Base-by-base conservation (phyloP, 495 filamentous ascomycete species). In the Polyplosphaeria fusca region DNA sequence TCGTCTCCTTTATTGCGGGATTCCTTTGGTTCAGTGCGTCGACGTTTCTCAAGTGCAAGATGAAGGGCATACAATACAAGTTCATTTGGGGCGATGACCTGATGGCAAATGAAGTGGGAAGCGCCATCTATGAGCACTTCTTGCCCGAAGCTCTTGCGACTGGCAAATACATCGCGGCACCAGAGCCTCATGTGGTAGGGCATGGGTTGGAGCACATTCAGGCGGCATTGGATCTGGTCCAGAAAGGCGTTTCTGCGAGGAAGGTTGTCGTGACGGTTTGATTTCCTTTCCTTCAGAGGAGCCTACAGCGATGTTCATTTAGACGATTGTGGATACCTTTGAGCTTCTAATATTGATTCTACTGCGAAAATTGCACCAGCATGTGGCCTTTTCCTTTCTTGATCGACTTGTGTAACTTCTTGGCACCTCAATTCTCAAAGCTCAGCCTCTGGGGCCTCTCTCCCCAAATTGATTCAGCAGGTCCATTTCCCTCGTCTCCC, bases 51-150 rank as follows among this genome's bases (percentile, higher is more conserved):
- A 35, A 35, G 7, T 7, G 30, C 30, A 7, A 14, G 30, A 2
- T 42, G 16, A 50, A 48, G 27, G 51, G 58, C 12, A 35, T 61
- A 2, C 20, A 0, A 2, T 22, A n/a, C 3, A 61, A 61, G 42
- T 27, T 47, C 42, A 44, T 61, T 25, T 41, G 38, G 5, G 39
- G 26, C 5, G 25, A 2, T 24, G 37, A 30, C 7, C 61, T 66
- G 41, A 56, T 64, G 49, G 35, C 38, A n/a, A 62, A 59, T 49
- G 64, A 69, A 1, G 58, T 69, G 1, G 65, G 67, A 5, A 60
- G 60, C 25, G 61, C 66, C 22, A 55, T 70, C 22, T 70, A 56
- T 52, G 44, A 60, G 4, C 50, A 66, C 24, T 70, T 66, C 53
- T 45, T 70, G n/a, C 63, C 63, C 2, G 30, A 45, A 13, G 65